These are phyloP conservation scores for Firmiana major DNA, from an alignment of 345 rosid genomes.

Conservation along the genomic window DNA sequence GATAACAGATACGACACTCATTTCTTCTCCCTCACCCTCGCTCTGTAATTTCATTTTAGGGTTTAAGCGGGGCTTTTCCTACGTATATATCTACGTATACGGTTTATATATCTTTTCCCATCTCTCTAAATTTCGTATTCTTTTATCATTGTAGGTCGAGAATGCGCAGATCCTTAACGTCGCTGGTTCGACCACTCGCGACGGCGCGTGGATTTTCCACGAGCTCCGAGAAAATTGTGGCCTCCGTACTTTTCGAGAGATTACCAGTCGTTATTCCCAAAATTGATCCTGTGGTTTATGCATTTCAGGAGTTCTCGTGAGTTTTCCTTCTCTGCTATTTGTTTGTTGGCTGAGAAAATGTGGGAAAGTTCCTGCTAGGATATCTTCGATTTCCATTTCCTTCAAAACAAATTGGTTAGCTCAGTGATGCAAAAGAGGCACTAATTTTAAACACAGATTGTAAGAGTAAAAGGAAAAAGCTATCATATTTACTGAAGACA, in stretches of 20 bases:
- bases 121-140: not conserved
- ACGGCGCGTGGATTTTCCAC: constrained; percentile 49
- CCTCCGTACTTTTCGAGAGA: constrained; percentile 91
- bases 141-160: constrained; percentile 12
- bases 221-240: constrained; percentile 68
- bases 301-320: constrained; percentile 96
- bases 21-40: not conserved
- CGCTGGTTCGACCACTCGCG: constrained; percentile 29
- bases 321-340: constrained; percentile 15
- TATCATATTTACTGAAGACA: not conserved
- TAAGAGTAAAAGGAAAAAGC: not conserved
- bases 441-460: not conserved
- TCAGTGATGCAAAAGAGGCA: not conserved
- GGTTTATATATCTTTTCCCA: not conserved
- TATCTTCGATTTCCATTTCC: not conserved
- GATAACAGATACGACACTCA: not conserved
- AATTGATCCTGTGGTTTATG: constrained; percentile 81
- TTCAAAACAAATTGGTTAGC: not conserved
- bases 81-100: not conserved
- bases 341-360: not conserved
- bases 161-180: constrained; percentile 50
- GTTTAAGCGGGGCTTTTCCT: constrained; percentile 19
- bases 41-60: constrained; percentile 4
- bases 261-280: constrained; percentile 85
- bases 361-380: not conserved